Conservation (phyloP, 2,329 filamentous ascomycete genomes). For the Pseudogymnoascus sp. region DNA sequence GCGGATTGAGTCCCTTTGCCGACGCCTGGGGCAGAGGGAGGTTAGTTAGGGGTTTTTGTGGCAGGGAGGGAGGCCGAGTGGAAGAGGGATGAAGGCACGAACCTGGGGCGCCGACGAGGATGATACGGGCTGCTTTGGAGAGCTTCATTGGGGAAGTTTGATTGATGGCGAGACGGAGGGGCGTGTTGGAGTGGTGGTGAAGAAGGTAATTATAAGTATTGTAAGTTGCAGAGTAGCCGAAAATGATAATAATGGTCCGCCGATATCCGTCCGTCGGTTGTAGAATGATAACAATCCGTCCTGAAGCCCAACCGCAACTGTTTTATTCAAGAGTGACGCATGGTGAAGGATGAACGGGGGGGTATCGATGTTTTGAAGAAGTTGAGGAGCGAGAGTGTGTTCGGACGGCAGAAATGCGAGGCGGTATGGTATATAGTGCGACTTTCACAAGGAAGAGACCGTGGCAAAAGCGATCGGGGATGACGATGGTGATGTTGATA, state of each 20-base stretch:
- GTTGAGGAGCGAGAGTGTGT: background rate
- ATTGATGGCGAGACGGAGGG: background rate
- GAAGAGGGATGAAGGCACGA: background rate
- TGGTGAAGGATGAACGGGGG: background rate
- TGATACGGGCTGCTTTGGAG: conserved; percentile 77
- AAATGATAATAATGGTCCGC: conserved; percentile 1
- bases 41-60: background rate
- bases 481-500: background rate
- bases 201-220: background rate
- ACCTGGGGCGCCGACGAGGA: conserved; percentile 81
- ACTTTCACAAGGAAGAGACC: background rate
- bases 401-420: background rate
- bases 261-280: background rate
- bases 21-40: conserved; percentile 46
- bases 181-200: background rate
- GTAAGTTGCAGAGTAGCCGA: background rate
- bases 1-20: conserved; percentile 96
- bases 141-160: conserved; percentile 48
- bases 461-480: background rate
- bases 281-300: background rate
- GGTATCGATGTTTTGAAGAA: background rate
- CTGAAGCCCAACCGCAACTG: background rate
- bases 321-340: background rate
- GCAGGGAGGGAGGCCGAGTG: background rate
- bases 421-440: background rate